A percentile compares a stretch with the other conserved stretches of the same genome.
phyloP scores from a whole-genome alignment of 495 filamentous ascomycete species.

The Aspergillus kassunensis region DNA sequence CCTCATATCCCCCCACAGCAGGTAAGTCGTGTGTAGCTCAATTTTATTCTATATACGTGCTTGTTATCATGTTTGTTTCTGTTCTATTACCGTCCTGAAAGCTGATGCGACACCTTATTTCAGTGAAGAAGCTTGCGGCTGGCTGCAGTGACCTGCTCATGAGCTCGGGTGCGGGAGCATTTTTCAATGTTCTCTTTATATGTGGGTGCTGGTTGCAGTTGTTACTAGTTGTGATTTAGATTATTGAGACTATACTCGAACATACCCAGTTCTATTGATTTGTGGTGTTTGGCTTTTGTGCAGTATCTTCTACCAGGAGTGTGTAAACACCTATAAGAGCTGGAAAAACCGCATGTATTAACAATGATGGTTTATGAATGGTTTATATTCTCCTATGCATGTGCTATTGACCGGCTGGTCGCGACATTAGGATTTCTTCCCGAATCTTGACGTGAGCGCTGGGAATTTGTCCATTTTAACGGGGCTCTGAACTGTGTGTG shows the following conservation, averaged over 20 bases:
- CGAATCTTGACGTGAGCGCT: slow-evolving; percentile 68
- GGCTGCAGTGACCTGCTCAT: background rate
- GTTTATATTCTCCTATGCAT: background rate
- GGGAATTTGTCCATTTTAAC: slow-evolving; percentile 58
- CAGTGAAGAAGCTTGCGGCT: background rate
- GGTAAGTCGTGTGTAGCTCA: slow-evolving; percentile 45
- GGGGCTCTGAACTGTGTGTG: slow-evolving; percentile 56
- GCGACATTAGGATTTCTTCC: slow-evolving; percentile 49
- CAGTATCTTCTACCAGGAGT: background rate
- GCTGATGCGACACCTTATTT: background rate
- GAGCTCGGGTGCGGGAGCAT: background rate
- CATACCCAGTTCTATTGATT: slow-evolving; percentile 1
- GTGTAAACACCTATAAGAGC: background rate
- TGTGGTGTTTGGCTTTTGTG: background rate
- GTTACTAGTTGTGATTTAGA: background rate
- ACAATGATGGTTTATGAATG: background rate
- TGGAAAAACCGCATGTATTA: background rate
- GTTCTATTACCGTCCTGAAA: background rate
- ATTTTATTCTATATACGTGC: background rate
- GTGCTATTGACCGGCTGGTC: background rate
- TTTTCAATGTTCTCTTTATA: background rate
- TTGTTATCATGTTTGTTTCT: slow-evolving; percentile 7
- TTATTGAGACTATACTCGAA: background rate
- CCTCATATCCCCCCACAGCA: slow-evolving; percentile 78
- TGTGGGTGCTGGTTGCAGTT: background rate